Percentiles rank a stretch among this genome's conserved stretches.
These are phyloP conservation scores for Parathielavia hyrcaniae DNA, from an alignment of 495 filamentous ascomycete species.

Conservation along the genomic window DNA sequence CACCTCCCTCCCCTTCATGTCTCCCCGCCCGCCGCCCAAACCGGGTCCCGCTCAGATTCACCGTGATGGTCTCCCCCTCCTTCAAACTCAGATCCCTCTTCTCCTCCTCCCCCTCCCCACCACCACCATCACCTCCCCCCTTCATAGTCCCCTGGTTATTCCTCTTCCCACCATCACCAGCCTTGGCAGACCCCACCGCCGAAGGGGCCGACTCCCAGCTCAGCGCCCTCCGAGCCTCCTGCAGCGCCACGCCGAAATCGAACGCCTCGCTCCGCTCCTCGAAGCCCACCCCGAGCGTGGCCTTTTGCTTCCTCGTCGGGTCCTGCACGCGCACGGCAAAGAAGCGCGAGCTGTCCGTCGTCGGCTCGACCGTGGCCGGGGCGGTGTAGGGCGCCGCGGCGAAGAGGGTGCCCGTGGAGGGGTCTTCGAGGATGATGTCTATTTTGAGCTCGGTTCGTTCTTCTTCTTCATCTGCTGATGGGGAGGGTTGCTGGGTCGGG, in stretches of 20 bases:
- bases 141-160: no score
- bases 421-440: slow-evolving; percentile 70
- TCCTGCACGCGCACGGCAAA: slow-evolving; percentile 74
- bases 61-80: slow-evolving; percentile 77
- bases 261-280: slow-evolving; percentile 78
- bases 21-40: slow-evolving; percentile 37
- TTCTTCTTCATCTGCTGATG: neutral
- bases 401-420: slow-evolving; percentile 62
- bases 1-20: slow-evolving; percentile 16
- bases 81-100: slow-evolving; percentile 73
- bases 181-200: slow-evolving; percentile 11
- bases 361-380: slow-evolving; percentile 57
- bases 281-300: slow-evolving; percentile 74
- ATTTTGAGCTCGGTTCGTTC: slow-evolving; percentile 49
- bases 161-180: slow-evolving; percentile 21
- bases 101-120: slow-evolving; percentile 38
- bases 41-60: slow-evolving; percentile 57
- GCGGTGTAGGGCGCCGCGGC: slow-evolving; percentile 68
- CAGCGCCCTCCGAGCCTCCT: slow-evolving; percentile 59
- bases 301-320: slow-evolving; percentile 59
- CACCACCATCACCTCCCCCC: slow-evolving; percentile 1
- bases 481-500: neutral
- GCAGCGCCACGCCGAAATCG: slow-evolving; percentile 72
- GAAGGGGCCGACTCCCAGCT: slow-evolving; percentile 27
- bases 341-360: slow-evolving; percentile 67